Evolutionary conservation across 2,329 filamentous ascomycete genomes (phyloP), one percentile per base, ranked within the genome.

Genomic region (Ophiostoma sp.): DNA sequence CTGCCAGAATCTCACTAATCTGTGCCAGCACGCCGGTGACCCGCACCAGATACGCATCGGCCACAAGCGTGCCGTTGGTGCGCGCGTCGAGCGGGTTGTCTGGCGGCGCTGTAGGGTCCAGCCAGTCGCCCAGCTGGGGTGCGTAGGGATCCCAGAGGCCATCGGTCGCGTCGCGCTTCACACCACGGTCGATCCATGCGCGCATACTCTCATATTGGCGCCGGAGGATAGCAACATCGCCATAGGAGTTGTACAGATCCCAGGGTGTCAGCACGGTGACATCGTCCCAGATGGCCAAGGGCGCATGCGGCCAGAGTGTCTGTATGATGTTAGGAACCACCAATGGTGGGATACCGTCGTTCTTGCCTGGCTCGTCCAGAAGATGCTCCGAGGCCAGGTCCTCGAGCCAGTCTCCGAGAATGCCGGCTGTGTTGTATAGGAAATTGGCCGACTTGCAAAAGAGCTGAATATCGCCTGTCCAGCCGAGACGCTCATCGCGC

Each of bases 401-500:
- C 66, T 79, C 76, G n/a, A 82, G 76, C 84, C 83, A 88, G 67
- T 73, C 77, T 41, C 76, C 72, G 68, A 83, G 80, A 70, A 87
- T 81, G 0, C 81, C 83, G 0, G 78, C 75, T 1, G 82, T 81
- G 71, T 85, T 78, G 73, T 83, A 88, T 0, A 88, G 76, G 70
- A 82, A 87, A 65, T 79, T 82, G 0, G 82, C 80, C 0, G 83
- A 82, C 0, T 82, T 80, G 0, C 78, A 76, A 69, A 87, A 86
- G 0, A 80, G 78, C 52, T 81, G 81, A 5, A 79, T 76, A 70
- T 85, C 81, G 16, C 84, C 81, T 0, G 81, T 83, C 85, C 84
- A 84, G 27, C 82, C 81, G 4, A 85, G 74, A 0, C 83, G 78
- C 74, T 86, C 83, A 67, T 86, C 83, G 1, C 83, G 77, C 71